Percentiles rank a stretch among this genome's conserved stretches.
Evolutionary conservation across 2,329 filamentous ascomycete genomes (phyloP).

Genomic region (Pseudocercospora vitis): DNA sequence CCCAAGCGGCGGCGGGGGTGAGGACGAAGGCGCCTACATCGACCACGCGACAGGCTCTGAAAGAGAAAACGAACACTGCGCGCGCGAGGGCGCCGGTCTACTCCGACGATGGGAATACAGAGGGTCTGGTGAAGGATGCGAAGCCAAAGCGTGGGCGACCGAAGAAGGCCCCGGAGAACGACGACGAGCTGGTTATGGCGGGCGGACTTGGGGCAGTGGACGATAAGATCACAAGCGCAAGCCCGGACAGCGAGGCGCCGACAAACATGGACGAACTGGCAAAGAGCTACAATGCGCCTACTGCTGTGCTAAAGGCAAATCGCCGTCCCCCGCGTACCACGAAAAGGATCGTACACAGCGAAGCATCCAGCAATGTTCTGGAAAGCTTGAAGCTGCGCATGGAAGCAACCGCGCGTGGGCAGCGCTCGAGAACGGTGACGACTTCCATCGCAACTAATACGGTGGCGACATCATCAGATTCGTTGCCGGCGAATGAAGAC

Average conservation of each 20-base stretch:
- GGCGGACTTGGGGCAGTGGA: constrained; percentile 29
- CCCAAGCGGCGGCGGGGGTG: constrained; percentile 17
- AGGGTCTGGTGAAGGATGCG: constrained; percentile 32
- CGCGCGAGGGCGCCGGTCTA: constrained; percentile 26
- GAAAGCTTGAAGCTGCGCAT: constrained; percentile 39
- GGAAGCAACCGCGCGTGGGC: constrained; percentile 32
- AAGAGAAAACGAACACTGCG: constrained; percentile 36
- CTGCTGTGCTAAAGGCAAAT: constrained; percentile 21
- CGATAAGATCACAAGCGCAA: constrained; percentile 10
- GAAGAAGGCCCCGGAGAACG: constrained; percentile 21
- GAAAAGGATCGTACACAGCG: constrained; percentile 31
- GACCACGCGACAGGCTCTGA: constrained; percentile 29
- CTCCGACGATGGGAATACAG: constrained; percentile 30
- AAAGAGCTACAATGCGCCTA: constrained; percentile 25
- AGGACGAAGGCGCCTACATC: constrained; percentile 20
- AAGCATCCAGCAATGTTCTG: constrained; percentile 33
- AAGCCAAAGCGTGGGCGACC: constrained; percentile 27
- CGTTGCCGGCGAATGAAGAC: constrained; percentile 7
- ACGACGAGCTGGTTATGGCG: constrained; percentile 34
- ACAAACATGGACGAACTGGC: constrained; percentile 31
- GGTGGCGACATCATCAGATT: constrained; percentile 17
- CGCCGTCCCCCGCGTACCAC: constrained; percentile 28
- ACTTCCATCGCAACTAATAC: constrained; percentile 4
- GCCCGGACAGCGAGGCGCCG: constrained; percentile 18
- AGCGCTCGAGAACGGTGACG: constrained; percentile 21